Conservation (phyloP, 768 basidiomycete species). For the Lactarius trivialis region DNA sequence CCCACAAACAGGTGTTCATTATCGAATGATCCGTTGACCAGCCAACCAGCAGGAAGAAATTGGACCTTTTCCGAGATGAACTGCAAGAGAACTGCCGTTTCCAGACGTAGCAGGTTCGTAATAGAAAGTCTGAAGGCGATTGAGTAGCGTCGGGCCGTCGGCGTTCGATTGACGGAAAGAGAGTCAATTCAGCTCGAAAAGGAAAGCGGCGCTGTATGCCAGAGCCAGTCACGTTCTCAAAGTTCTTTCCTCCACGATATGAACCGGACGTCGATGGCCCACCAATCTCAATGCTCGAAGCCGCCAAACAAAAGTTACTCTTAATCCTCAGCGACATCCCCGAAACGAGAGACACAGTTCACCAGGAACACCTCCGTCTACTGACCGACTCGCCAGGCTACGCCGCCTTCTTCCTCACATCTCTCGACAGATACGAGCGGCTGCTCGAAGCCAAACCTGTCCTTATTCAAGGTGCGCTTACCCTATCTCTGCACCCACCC, state of each 20-base stretch:
- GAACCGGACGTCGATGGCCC: conserved; percentile 7
- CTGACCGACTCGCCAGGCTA: conserved; percentile 19
- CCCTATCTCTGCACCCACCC: not conserved
- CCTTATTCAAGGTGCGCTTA: conserved; percentile 27
- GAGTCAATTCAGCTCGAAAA: no score
- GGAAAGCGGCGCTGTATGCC: not conserved
- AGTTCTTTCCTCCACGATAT: conserved; percentile 11
- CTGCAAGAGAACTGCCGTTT: no score
- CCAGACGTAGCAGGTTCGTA: no score
- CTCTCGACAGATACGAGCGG: conserved; percentile 11
- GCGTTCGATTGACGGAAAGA: no score
- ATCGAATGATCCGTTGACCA: no score
- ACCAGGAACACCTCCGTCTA: conserved; percentile 11
- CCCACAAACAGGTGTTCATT: no score
- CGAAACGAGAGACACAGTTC: not conserved
- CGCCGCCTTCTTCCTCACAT: conserved; percentile 16
- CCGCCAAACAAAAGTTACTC: not conserved
- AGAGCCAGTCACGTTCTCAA: conserved; percentile 2
- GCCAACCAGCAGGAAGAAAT: no score
- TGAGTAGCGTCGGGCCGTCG: no score
- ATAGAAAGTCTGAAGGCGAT: no score
- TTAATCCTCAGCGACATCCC: not conserved
- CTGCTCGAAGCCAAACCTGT: conserved; percentile 26
- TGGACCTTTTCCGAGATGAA: no score
- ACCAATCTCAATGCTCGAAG: not conserved